These are phyloP conservation scores for Lantana camara DNA, from an alignment of 257 asterid species.

Conservation along the genomic window DNA sequence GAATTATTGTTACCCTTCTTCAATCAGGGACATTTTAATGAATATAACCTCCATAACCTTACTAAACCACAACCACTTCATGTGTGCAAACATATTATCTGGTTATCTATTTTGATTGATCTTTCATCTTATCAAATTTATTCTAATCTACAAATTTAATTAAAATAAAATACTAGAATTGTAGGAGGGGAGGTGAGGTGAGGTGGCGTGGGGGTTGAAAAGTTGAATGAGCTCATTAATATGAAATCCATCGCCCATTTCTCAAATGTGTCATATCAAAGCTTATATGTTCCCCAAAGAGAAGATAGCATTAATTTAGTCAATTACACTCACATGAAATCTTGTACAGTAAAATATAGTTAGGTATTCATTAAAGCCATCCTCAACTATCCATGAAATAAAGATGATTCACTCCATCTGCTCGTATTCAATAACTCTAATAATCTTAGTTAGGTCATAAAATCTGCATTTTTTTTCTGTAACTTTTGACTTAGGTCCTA, in stretches of 20 bases:
- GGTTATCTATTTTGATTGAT: no score
- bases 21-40: background rate
- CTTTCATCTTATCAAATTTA: no score
- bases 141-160: no score
- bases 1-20: no score
- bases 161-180: background rate
- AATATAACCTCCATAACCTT: no score
- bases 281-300: conserved; percentile 49
- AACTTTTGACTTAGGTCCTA: no score
- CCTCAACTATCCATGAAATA: conserved; percentile 12
- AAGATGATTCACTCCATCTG: conserved; percentile 20
- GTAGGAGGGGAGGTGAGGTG: background rate
- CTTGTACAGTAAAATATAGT: conserved; percentile 33
- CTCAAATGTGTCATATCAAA: conserved; percentile 48
- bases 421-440: conserved; percentile 20
- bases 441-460: background rate
- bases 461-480: no score
- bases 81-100: no score
- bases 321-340: conserved; percentile 40
- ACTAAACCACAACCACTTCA: no score
- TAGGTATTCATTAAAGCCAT: conserved; percentile 32
- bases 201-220: background rate
- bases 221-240: conserved; percentile 33
- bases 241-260: conserved; percentile 43
- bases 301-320: conserved; percentile 44